Base-by-base conservation (phyloP, 805 yeast species). In the Monosporozyma yasuniensis region DNA sequence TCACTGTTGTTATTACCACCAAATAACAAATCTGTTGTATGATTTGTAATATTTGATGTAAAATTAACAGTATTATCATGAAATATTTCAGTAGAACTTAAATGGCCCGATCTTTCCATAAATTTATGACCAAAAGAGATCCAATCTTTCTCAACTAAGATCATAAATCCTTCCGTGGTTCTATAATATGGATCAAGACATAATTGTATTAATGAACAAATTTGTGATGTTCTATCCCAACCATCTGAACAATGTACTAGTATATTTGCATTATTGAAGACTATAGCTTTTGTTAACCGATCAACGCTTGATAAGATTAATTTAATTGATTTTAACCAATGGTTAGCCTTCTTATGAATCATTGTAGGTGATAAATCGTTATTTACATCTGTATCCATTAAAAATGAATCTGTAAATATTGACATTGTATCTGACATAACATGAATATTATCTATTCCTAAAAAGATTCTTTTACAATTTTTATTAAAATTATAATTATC, bases 181-280 rank as follows among this genome's bases (percentile, higher is more conserved):
- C 99, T 74, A 66, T 76, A 93, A 63, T 79, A 87, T 0, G 98
- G 97, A 64, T 93, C 98, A 8, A 90, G 71, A 61, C 96, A 87
- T 4, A 93, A 68, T 66, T 91, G 91, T 22, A 90, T 79, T 53
- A 93, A 69, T 2, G 96, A 83, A 5, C 89, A 76, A 1, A 90
- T 78, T 63, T 93, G 98, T 0, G 97, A 80, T 0, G 99, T 93
- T 51, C 99, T 73, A 63, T 93, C 99, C 99, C 99, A 93, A 1
- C 99, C 99, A 70, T 93, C 99, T 0, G 97, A 88, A 64, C 99
- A 93, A 69, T 93, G 99, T 6, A 93, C 77, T 9, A 93, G 63
- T 3, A 91, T 75, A 64, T 91, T 95, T 18, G 93, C 84, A 54
- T 82, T 80, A 65, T 88, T 87, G 57, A 83, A 78, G 48, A 87